Evolutionary conservation across 129 eudicot genomes (phyloP).

Genomic region (carrot (Daucus carota)): DH1_v3.0 NC_030385.2:45753501-45754000

Average conservation of each 20-base stretch:
- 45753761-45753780: constrained; percentile 65
- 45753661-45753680: constrained; percentile 58
- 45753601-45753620: constrained; percentile 62
- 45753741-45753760: constrained; percentile 81
- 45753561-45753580: constrained; percentile 69
- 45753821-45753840: constrained; percentile 68
- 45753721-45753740: constrained; percentile 52
- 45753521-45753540: constrained; percentile 17
- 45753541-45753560: constrained; percentile 23
- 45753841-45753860: constrained; percentile 53
- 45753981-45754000: constrained; percentile 23
- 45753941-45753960: constrained; percentile 71
- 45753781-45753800: constrained; percentile 80
- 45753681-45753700: constrained; percentile 58
- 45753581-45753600: constrained; percentile 74
- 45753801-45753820: constrained; percentile 66
- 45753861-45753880: constrained; percentile 73
- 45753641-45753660: constrained; percentile 51
- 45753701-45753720: constrained; percentile 71
- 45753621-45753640: constrained; percentile 67
- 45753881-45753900: constrained; percentile 51
- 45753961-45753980: constrained; percentile 21
- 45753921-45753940: constrained; percentile 68
- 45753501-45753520: constrained; percentile 38
- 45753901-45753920: constrained; percentile 62